Base-by-base conservation (phyloP, 108 stramenopile genomes). In the Conticribra weissflogii region DNA sequence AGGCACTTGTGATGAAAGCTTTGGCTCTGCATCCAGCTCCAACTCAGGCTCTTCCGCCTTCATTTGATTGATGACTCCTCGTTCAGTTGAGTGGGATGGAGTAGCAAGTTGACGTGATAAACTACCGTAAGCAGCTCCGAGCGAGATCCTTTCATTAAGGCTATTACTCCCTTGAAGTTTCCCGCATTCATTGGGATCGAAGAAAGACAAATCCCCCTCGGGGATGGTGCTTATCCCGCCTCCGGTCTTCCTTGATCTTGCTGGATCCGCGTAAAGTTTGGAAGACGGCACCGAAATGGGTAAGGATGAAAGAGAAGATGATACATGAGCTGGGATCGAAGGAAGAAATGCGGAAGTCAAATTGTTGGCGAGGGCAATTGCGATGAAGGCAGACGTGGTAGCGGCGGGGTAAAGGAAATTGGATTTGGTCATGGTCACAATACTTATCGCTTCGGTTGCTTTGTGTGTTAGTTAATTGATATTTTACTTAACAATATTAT, bases 131-230 rank as follows among this genome's bases (percentile, higher is more conserved):
- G 69, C 52, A 22, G 64, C 63, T 17, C 77, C 77, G 21, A 25
- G 31, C 23, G 45, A 14, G 29, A 83, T 24, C 17, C 82, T 72
- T 47, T 66, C 67, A 8, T 31, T 30, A 27, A 74, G 60, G 33
- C 49, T 63, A 16, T 31, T 61, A 7, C 78, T 63, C 18, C 78
- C 82, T 34, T 83, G 82, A 25, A 83, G 44, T 51, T 69, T 75
- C 27, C 76, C 82, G n/a, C 71, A 47, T 50, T 70, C 72, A 44
- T 83, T 73, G 2, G 82, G 82, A 49, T 83, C 82, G 58, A 69
- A 83, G 4, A 54, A 29, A 17, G 32, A 63, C 21, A 71, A 25
- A 71, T 63, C 61, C 0, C 79, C 79, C 9, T 72, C 57, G 4
- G 60, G 21, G 19, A 24, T 12, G 12, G 74, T 69, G 17, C 68